phyloP scores from a whole-genome alignment of 129 eudicot species.

The Tanacetum coccineum region DNA sequence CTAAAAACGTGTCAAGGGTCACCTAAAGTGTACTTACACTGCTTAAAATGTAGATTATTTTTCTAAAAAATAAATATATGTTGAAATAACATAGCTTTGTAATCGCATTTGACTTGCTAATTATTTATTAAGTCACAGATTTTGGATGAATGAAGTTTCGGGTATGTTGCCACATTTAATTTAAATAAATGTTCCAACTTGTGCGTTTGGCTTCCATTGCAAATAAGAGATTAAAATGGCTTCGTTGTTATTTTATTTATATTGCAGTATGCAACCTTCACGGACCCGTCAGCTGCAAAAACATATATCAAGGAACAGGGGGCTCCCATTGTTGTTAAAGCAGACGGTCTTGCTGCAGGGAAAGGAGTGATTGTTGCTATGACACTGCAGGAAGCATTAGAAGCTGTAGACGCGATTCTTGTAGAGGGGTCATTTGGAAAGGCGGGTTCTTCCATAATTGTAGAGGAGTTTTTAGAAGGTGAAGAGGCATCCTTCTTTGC shows the following conservation, averaged over 20 bases:
- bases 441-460: slow-evolving; percentile 72
- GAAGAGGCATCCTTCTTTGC: slow-evolving; percentile 96
- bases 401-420: slow-evolving; percentile 86
- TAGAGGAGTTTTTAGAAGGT: slow-evolving; percentile 90
- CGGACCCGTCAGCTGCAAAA: slow-evolving; percentile 72
- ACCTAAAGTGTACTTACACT: too few species aligned
- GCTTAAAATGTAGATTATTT: too few species aligned
- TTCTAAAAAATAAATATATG: too few species aligned
- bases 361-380: slow-evolving; percentile 90
- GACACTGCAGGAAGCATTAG: slow-evolving; percentile 76
- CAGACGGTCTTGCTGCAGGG: slow-evolving; percentile 95
- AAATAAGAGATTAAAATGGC: background rate
- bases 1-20: too few species aligned
- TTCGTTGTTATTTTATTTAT: background rate
- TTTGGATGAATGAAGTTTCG: too few species aligned
- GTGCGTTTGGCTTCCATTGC: background rate
- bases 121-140: too few species aligned
- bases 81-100: too few species aligned
- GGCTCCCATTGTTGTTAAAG: slow-evolving; percentile 84
- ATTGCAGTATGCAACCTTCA: slow-evolving; percentile 74
- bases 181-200: background rate
- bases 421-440: slow-evolving; percentile 56
- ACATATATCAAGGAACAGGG: slow-evolving; percentile 70
- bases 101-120: too few species aligned
- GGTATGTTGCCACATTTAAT: too few species aligned